Conservation (phyloP, 495 filamentous ascomycete genomes). For the Penicillium cinerascens region DNA sequence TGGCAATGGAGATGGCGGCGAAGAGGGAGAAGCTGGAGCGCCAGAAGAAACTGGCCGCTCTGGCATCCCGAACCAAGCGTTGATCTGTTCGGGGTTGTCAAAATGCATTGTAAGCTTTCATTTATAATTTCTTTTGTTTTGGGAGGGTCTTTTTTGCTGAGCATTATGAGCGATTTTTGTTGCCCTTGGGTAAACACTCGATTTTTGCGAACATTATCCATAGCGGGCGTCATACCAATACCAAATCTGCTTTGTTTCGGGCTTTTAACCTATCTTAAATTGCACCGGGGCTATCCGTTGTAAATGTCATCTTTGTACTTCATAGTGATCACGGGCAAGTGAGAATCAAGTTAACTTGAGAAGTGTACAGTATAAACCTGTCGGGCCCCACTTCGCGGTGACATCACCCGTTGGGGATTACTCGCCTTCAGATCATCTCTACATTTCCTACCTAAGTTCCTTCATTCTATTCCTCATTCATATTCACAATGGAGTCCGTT, state of each 20-base stretch:
- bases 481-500: conserved; percentile 33
- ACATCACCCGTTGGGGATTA: conserved; percentile 34
- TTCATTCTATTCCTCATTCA: conserved; percentile 1
- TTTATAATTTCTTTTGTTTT: conserved; percentile 16
- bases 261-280: background rate
- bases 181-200: conserved; percentile 26
- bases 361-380: conserved; percentile 9
- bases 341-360: conserved; percentile 4
- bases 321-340: no score
- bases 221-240: conserved; percentile 31
- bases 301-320: no score
- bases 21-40: conserved; percentile 57
- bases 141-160: conserved; percentile 12
- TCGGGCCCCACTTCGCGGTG: conserved; percentile 39
- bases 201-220: conserved; percentile 17
- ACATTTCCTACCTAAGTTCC: background rate
- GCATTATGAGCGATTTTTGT: conserved; percentile 35
- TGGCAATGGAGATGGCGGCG: conserved; percentile 48
- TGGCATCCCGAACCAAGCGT: conserved; percentile 41
- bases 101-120: conserved; percentile 9
- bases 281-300: no score
- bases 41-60: conserved; percentile 45
- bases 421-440: conserved; percentile 13
- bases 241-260: conserved; percentile 16
- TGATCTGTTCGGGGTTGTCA: conserved; percentile 8